These are phyloP conservation scores for Spirogloea muscicola DNA, from an alignment of 139 green algal genomes.

Conservation along the genomic window DNA sequence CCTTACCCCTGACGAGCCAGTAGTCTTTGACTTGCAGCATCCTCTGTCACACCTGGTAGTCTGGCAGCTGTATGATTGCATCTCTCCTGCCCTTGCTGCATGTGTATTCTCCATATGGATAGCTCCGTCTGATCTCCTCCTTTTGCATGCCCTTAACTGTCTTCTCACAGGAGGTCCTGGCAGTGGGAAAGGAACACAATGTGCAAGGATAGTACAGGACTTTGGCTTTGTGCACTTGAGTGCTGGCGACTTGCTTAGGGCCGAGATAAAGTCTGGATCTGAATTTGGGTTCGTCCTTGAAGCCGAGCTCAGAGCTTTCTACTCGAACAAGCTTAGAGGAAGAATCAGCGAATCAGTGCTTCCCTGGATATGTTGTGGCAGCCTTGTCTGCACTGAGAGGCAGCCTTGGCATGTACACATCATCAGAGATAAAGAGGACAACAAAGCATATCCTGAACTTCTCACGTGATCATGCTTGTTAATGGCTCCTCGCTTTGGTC, in stretches of 20 bases:
- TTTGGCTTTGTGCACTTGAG: constrained; percentile 80
- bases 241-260: constrained; percentile 87
- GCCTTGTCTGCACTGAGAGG: too few relatives aligned
- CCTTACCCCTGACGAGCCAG: background rate
- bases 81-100: background rate
- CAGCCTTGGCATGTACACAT: too few relatives aligned
- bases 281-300: constrained; percentile 66
- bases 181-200: constrained; percentile 87
- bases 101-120: background rate
- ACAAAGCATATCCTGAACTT: too few relatives aligned
- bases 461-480: too few relatives aligned
- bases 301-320: too few relatives aligned
- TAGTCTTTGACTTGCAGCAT: background rate
- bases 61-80: background rate
- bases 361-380: too few relatives aligned
- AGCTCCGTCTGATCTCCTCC: background rate
- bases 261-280: constrained; percentile 82
- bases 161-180: constrained; percentile 68
- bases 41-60: background rate
- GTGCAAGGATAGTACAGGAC: constrained; percentile 73
- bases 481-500: too few relatives aligned
- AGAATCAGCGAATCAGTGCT: too few relatives aligned
- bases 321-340: too few relatives aligned
- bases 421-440: too few relatives aligned
- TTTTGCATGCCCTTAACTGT: background rate